phyloP scores from a whole-genome alignment of 2,329 filamentous ascomycete genomes.

The Penicillium hesseltinei region DNA sequence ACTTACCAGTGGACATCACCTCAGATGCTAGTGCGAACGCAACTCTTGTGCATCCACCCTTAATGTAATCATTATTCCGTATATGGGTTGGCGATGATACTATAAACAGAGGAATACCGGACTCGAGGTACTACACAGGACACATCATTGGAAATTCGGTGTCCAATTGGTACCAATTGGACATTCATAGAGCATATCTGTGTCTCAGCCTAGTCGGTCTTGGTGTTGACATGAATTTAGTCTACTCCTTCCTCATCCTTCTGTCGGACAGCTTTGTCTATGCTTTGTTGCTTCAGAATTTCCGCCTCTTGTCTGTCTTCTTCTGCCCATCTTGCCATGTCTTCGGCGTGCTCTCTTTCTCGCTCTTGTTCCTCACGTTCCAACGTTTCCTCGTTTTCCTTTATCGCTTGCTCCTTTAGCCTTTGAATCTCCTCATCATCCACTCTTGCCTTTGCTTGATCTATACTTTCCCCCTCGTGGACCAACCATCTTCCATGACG shows the following conservation, averaged over 20 bases:
- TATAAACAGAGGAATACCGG: too few relatives aligned
- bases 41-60: too few relatives aligned
- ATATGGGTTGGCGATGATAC: too few relatives aligned
- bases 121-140: too few relatives aligned
- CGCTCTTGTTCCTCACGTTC: fast-evolving
- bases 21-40: too few relatives aligned
- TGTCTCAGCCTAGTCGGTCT: too few relatives aligned
- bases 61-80: too few relatives aligned
- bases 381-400: neutral
- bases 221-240: too few relatives aligned
- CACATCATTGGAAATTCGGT: too few relatives aligned
- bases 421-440: neutral
- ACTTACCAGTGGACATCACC: too few relatives aligned
- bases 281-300: neutral
- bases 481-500: neutral
- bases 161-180: too few relatives aligned
- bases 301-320: neutral
- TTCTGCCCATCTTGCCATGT: neutral
- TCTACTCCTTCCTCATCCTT: neutral
- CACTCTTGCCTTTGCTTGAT: neutral
- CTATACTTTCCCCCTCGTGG: neutral
- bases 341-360: neutral
- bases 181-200: too few relatives aligned
- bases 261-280: neutral
- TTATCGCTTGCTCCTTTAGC: neutral